Evolutionary conservation across 371 early-diverging fungal species (phyloP), one percentile per base, ranked within the genome.

Genomic region (Gilbertella persicaria): DNA sequence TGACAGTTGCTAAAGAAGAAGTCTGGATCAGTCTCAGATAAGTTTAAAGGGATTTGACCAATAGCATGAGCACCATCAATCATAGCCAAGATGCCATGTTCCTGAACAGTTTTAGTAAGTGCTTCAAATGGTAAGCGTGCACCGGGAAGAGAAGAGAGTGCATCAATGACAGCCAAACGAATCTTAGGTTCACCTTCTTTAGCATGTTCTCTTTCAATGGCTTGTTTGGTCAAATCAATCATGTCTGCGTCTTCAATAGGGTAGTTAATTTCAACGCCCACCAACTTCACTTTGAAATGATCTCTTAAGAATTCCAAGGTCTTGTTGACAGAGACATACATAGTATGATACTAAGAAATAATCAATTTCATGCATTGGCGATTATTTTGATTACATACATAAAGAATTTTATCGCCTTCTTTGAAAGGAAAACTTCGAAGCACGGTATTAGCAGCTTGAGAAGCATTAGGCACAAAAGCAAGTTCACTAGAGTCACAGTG

Each of bases 1-100:
- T 91, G 91, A 28, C 76, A 71, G 52, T 87, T 90, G 28, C 83
- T 76, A n/a, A 83, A 73, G 40, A 85, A 87, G 57, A 81, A 91
- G 60, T 91, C 92, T 0, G 88, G 71, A 39, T 78, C 67, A 6
- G 73, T 36, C 14, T 63, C 71, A 4, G 58, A 51, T 23, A 91
- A 46, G 48, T 87, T 60, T n/a, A 91, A 52, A 5, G 75, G 79
- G 9, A 89, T 73, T 50, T 89, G 89, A 20, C 89, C 74, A 26
- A 55, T 21, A 43, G 81, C 70, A 55, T 91, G 90, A 0, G 90
- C 90, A 30, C 83, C 91, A 62, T 90, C 91, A 4, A 91, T 62
- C 50, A 89, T 55, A 12, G 80, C 73, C 33, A 79, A 50, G 39
- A 89, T 83, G 5, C 67, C 72, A 38, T 82, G 57, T 24, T 79